These are phyloP conservation scores for Exophiala mesophila DNA, from an alignment of 2,329 filamentous ascomycete species.

Conservation along the genomic window DNA sequence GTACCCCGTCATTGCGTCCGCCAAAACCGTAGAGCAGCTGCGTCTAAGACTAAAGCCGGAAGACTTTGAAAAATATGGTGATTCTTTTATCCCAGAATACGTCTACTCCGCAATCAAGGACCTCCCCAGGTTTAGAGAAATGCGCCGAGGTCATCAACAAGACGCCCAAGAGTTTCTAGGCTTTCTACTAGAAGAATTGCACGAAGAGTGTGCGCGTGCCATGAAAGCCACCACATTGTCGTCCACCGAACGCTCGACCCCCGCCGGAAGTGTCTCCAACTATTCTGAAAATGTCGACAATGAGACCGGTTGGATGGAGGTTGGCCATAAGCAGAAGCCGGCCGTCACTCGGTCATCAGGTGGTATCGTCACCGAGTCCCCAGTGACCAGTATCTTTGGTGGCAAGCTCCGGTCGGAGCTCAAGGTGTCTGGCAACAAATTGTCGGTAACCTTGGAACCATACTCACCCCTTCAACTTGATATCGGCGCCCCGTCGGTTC, in stretches of 20 bases:
- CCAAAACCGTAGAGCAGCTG: slow-evolving; percentile 67
- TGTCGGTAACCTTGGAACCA: slow-evolving; percentile 86
- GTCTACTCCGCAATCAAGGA: slow-evolving; percentile 89
- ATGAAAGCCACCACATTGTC: slow-evolving; percentile 53
- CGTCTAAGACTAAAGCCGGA: slow-evolving; percentile 69
- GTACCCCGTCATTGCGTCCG: slow-evolving; percentile 80
- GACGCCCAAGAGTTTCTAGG: slow-evolving; percentile 96
- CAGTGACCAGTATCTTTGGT: slow-evolving; percentile 90
- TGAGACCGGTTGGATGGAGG: slow-evolving; percentile 82
- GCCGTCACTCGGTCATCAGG: slow-evolving; percentile 84
- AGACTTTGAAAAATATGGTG: slow-evolving; percentile 84
- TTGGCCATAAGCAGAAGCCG: slow-evolving; percentile 84
- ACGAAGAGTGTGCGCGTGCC: slow-evolving; percentile 82
- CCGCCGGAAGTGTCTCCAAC: slow-evolving; percentile 40
- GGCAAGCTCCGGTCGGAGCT: slow-evolving; percentile 87
- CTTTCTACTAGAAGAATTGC: slow-evolving; percentile 84
- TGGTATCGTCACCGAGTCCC: slow-evolving; percentile 65
- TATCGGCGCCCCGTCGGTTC: slow-evolving; percentile 79
- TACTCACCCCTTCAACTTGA: slow-evolving; percentile 94
- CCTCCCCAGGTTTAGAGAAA: slow-evolving; percentile 81
- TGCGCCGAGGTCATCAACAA: slow-evolving; percentile 94
- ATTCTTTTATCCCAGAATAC: slow-evolving; percentile 87
- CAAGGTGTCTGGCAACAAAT: slow-evolving; percentile 76
- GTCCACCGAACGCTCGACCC: slow-evolving; percentile 43
- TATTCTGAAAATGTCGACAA: slow-evolving; percentile 39